phyloP scores from a whole-genome alignment of 805 yeast species.

The Tetrapisispora nanseiensis region DNA sequence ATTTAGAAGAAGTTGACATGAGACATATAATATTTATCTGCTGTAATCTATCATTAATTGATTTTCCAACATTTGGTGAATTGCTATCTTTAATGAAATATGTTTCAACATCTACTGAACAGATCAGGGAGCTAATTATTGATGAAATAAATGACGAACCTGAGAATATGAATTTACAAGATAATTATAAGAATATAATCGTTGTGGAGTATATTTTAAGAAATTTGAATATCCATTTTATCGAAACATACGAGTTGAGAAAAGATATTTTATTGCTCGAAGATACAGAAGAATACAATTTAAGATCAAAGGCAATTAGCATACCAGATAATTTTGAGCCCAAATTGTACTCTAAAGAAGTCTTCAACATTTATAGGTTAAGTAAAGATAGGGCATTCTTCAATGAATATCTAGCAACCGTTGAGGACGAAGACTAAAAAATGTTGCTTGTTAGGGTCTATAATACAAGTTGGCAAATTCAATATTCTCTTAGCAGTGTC shows the following conservation, averaged over 20 bases:
- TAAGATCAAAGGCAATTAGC: constrained; percentile 8
- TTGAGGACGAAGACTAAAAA: constrained; percentile 1
- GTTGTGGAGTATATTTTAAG: constrained; percentile 9
- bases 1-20: constrained; percentile 6
- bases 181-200: constrained; percentile 5
- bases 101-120: constrained; percentile 18
- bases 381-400: not conserved
- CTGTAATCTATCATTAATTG: constrained; percentile 13
- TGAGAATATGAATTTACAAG: not conserved
- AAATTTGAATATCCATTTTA: constrained; percentile 8
- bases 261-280: constrained; percentile 8
- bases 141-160: constrained; percentile 8
- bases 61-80: constrained; percentile 17
- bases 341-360: not conserved
- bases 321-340: not conserved
- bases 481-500: too few relatives aligned
- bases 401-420: not conserved
- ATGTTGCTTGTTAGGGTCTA: not conserved
- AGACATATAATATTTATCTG: constrained; percentile 15
- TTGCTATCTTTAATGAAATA: constrained; percentile 11
- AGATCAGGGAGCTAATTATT: constrained; percentile 15
- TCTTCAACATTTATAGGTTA: not conserved
- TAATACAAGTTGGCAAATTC: too few relatives aligned
- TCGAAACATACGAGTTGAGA: constrained; percentile 11
- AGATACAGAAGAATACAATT: constrained; percentile 10